Evolutionary conservation across 106 monocot genomes (phyloP), one percentile per base, ranked within the genome.

Genomic region (Dendrobium officinale): DNA sequence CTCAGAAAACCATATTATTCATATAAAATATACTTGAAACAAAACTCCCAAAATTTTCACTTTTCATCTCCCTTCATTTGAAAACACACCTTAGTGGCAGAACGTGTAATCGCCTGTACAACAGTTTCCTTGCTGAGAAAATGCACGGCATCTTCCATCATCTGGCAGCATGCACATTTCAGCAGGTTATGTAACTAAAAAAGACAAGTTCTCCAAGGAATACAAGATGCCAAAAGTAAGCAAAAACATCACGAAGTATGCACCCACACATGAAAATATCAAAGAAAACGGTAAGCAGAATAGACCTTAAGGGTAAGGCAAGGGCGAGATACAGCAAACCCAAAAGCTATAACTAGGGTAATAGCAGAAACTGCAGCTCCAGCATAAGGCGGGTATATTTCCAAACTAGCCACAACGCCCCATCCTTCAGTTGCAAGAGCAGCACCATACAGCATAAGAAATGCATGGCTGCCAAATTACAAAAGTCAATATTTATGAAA

Each of bases 311-410:
- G 85, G 75, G 94, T 92, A 51, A 94, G 54, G 54, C 94, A 98
- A 78, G 97, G 94, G 56, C 97, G 94, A 81, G 97, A 98, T 55
- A 98, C 94, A 80, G 97, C 94, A 89, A 98, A 98, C 22, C 94
- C 94, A 80, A 98, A 98, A 73, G 97, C 89, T 72, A 92, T 87
- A 77, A 98, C 94, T 83, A 98, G 92, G 67, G 94, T 94, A 83
- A 94, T 88, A 55, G 97, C 94, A 76, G 97, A 98, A 48, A 98
- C 94, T 42, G 94, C 89, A 89, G 97, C 90, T 79, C 97, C 97
- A 83, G 86, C 92, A 94, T 92, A 98, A 42, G 97, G 97, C 51
- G 97, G 97, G 77, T 89, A 91, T 83, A 98, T 87, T 83, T 85
- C 84, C 81, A 98, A 85, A 85, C 97, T 98, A 10, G 97, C 97